Evolutionary conservation across 768 basidiomycete genomes (phyloP), one percentile per base, ranked within the genome.

Genomic region (Coprinopsis sp.): DNA sequence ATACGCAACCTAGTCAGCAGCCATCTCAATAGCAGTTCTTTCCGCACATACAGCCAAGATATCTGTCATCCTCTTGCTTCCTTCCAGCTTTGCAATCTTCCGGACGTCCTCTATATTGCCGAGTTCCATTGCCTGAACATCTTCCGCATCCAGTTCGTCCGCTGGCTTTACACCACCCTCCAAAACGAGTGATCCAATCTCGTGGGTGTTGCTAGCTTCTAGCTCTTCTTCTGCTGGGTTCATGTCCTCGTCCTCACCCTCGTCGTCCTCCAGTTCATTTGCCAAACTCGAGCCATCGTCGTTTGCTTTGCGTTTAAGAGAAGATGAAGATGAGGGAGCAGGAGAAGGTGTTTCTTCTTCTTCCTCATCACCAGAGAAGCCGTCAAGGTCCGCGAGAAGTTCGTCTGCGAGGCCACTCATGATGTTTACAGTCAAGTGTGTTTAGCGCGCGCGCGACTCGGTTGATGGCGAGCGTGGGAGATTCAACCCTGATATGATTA

Each of bases 111-210:
- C 86, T 41, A 98, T 77, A 22, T 65, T 72, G 10, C 82, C 82
- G 28, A 99, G 69, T 57, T 98, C 91, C 91, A 97, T 97, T 57
- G 83, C 81, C 58, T 92, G 87, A 24, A 98, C 96, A 49, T 94
- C 91, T 54, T 95, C 94, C 23, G 73, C 83, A 61, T 97, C 93
- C 34, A 98, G 72, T 67, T 99, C 94, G 30, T 97, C 93, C n/a
- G 94, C 91, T 12, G 95, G 95, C 54, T 79, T 81, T 11, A 94
- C 72, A 8, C 95, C 95, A 1, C 93, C 94, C 45, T 88, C 88
- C 0, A 88, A 73, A 4, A 91, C 83, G 12, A 94, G 73, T 4
- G 74, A 75, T 0, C 74, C 76, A 5, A 75, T 64, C 29, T 75
- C 72, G 39, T 71, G 64, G 10, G 65, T 73, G 25, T 64, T 74